phyloP scores from a whole-genome alignment of 2,329 filamentous ascomycete species.

The Amylocarpus encephaloides region DNA sequence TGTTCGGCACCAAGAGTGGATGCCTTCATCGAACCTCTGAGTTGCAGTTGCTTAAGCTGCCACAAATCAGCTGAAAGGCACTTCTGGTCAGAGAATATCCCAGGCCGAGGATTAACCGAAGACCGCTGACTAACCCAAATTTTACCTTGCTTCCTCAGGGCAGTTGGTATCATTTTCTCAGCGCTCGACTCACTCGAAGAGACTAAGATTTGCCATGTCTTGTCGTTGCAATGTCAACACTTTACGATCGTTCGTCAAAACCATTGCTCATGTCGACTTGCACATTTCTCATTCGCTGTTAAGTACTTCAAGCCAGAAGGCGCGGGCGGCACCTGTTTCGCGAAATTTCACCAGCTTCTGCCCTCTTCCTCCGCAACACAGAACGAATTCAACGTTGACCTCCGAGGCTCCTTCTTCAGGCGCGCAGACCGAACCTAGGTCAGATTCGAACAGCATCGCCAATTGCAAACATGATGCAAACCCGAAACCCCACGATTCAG shows the following conservation, averaged over 20 bases:
- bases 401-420: neutral
- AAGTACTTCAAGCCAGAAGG: neutral
- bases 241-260: constrained; percentile 28
- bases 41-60: too few relatives aligned
- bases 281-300: neutral
- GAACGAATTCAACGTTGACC: constrained; percentile 1
- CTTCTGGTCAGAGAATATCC: too few relatives aligned
- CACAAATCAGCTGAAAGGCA: too few relatives aligned
- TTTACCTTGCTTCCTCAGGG: too few relatives aligned
- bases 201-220: constrained; percentile 21
- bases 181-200: neutral
- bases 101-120: too few relatives aligned
- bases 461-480: neutral
- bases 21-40: too few relatives aligned
- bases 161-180: neutral
- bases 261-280: constrained; percentile 28
- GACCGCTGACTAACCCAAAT: too few relatives aligned
- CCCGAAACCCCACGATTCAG: constrained; percentile 6
- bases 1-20: too few relatives aligned
- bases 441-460: neutral
- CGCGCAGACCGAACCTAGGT: constrained; percentile 1
- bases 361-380: constrained; percentile 1
- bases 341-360: neutral
- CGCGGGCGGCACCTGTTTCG: neutral
- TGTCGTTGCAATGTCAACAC: constrained; percentile 25